These are phyloP conservation scores for Gaultheria prostrata DNA, from an alignment of 148 eudicot genomes.

Conservation along the genomic window DNA sequence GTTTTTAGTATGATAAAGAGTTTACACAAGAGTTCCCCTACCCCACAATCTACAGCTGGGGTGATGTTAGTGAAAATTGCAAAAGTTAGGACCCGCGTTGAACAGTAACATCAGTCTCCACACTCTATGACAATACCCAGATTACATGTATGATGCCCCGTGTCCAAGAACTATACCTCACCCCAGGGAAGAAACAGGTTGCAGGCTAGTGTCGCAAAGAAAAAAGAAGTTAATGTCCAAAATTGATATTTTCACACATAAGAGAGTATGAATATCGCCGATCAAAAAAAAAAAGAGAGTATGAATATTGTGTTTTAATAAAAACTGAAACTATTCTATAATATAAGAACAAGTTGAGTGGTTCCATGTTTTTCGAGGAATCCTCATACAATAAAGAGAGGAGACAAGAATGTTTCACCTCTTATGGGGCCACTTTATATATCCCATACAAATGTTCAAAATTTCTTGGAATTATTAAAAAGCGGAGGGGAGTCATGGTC, in stretches of 20 bases:
- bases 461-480: no score
- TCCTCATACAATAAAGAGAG: neutral
- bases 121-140: neutral
- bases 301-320: no score
- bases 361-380: neutral
- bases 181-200: neutral
- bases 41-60: neutral
- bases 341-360: neutral
- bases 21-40: neutral
- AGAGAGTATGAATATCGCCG: no score
- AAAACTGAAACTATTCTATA: no score
- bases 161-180: constrained; percentile 4
- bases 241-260: neutral
- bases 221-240: neutral
- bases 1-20: neutral
- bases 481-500: neutral
- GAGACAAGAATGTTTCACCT: neutral
- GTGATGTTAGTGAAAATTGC: neutral
- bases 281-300: no score
- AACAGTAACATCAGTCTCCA: neutral
- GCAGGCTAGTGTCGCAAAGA: neutral
- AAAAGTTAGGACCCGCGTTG: neutral
- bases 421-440: neutral
- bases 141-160: neutral
- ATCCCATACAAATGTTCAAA: no score